Percentiles rank a stretch among this genome's conserved stretches.
Evolutionary conservation across 2,329 filamentous ascomycete genomes (phyloP).

Genomic region (Fusarium goolgardi): DNA sequence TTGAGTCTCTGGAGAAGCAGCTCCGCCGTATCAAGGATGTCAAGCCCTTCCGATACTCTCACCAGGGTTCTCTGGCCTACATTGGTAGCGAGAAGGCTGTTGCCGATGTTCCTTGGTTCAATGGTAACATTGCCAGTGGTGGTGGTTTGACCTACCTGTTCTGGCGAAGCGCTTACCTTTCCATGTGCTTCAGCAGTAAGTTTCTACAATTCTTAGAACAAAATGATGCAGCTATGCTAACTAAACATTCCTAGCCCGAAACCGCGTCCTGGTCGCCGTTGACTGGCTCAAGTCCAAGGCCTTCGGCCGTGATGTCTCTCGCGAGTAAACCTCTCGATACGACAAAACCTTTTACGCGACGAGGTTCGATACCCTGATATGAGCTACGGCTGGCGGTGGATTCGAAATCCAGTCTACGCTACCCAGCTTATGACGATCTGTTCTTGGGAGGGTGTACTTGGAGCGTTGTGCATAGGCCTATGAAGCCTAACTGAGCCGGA

Average conservation of each 20-base stretch:
- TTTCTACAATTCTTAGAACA: slow-evolving; percentile 47
- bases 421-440: slow-evolving; percentile 40
- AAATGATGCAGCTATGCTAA: slow-evolving; percentile 24
- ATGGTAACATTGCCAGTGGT: slow-evolving; percentile 93
- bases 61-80: slow-evolving; percentile 96
- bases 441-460: slow-evolving; percentile 48
- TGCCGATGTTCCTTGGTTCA: slow-evolving; percentile 96
- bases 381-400: slow-evolving; percentile 27
- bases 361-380: slow-evolving; percentile 45
- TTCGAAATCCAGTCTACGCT: slow-evolving; percentile 17
- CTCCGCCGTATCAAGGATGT: slow-evolving; percentile 91
- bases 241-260: slow-evolving; percentile 73
- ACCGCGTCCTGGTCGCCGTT: slow-evolving; percentile 89
- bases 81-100: slow-evolving; percentile 99
- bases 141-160: slow-evolving; percentile 97
- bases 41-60: slow-evolving; percentile 97
- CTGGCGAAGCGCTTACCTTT: slow-evolving; percentile 97
- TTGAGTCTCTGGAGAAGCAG: slow-evolving; percentile 87
- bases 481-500: slow-evolving; percentile 46
- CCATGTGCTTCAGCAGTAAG: slow-evolving; percentile 99
- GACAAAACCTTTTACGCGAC: slow-evolving; percentile 39
- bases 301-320: slow-evolving; percentile 93
- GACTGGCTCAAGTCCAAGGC: slow-evolving; percentile 98
- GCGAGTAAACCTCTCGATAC: slow-evolving; percentile 67
- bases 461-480: slow-evolving; percentile 46